Conservation (phyloP, 805 yeast species). For the Nakazawaea sp. region DNA sequence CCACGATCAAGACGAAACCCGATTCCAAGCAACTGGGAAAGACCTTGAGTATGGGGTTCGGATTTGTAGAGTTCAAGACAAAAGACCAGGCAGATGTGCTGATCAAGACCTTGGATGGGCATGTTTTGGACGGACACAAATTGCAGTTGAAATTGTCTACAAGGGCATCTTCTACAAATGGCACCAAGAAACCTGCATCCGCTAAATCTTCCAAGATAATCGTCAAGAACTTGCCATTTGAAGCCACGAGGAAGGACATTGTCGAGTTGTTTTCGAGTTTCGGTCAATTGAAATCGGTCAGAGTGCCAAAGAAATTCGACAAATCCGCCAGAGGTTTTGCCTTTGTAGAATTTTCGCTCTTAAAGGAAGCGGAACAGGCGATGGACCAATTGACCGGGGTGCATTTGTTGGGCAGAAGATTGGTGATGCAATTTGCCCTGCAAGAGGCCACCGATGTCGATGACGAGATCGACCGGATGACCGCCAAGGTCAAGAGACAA, state of each 20-base stretch:
- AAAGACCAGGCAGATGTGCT: conserved; percentile 76
- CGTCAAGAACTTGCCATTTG: conserved; percentile 96
- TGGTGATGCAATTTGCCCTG: conserved; percentile 90
- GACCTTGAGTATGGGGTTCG: conserved; percentile 92
- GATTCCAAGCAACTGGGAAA: conserved; percentile 68
- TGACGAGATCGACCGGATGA: conserved; percentile 87
- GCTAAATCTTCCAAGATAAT: conserved; percentile 68
- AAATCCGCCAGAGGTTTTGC: conserved; percentile 96
- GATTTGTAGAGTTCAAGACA: conserved; percentile 85
- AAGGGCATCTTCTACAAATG: conserved; percentile 31
- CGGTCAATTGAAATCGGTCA: conserved; percentile 89
- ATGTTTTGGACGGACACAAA: conserved; percentile 81
- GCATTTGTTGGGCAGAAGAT: conserved; percentile 90
- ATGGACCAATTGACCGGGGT: conserved; percentile 93
- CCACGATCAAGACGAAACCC: conserved; percentile 81
- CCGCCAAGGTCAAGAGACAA: conserved; percentile 75
- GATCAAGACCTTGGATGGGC: conserved; percentile 64
- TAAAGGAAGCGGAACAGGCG: conserved; percentile 90
- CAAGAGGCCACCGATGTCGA: conserved; percentile 79
- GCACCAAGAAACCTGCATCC: conserved; percentile 25
- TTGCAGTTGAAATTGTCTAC: conserved; percentile 85
- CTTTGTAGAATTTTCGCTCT: conserved; percentile 82
- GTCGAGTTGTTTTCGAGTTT: conserved; percentile 88
- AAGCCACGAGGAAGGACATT: conserved; percentile 89
- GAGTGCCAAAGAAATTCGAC: conserved; percentile 95